phyloP scores from a whole-genome alignment of 495 filamentous ascomycete species.

The Oidiodendron maius region DNA sequence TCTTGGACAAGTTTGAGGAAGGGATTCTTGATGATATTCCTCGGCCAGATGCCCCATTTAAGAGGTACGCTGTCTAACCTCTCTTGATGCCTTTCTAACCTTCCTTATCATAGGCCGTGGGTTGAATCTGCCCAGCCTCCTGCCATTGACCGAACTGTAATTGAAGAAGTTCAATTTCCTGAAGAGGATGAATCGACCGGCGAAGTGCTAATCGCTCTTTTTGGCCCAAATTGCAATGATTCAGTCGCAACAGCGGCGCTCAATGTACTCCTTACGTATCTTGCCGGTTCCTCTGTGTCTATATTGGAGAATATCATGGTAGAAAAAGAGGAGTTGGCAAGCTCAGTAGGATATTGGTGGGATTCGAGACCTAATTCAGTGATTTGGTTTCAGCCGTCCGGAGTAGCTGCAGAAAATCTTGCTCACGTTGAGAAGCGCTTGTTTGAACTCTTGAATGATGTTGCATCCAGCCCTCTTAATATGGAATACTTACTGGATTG shows the following conservation, averaged over 20 bases:
- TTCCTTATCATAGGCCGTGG: constrained; percentile 69
- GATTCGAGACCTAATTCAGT: constrained; percentile 75
- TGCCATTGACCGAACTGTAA: constrained; percentile 56
- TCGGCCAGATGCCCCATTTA: constrained; percentile 65
- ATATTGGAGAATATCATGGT: constrained; percentile 88
- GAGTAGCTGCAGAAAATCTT: constrained; percentile 83
- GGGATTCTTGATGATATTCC: constrained; percentile 79
- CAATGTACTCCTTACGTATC: constrained; percentile 71
- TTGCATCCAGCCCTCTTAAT: constrained; percentile 72
- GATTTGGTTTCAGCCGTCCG: constrained; percentile 74
- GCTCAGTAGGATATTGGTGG: constrained; percentile 67
- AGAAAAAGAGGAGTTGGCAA: constrained; percentile 87
- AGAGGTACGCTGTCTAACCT: constrained; percentile 32
- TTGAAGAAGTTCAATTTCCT: constrained; percentile 83
- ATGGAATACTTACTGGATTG: constrained; percentile 87
- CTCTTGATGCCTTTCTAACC: constrained; percentile 5
- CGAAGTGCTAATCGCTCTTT: constrained; percentile 75
- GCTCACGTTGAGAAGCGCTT: constrained; percentile 77
- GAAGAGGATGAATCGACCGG: constrained; percentile 94
- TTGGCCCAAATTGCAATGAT: constrained; percentile 77
- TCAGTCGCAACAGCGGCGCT: constrained; percentile 57
- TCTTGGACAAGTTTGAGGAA: constrained; percentile 83
- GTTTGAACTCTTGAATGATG: constrained; percentile 74
- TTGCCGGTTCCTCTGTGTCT: constrained; percentile 88
- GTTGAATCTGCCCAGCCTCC: constrained; percentile 77